A percentile compares a stretch with the other conserved stretches of the same genome.
These are phyloP conservation scores for Suaeda aralocaspica DNA, from an alignment of 148 eudicot species.

Conservation along the genomic window DNA sequence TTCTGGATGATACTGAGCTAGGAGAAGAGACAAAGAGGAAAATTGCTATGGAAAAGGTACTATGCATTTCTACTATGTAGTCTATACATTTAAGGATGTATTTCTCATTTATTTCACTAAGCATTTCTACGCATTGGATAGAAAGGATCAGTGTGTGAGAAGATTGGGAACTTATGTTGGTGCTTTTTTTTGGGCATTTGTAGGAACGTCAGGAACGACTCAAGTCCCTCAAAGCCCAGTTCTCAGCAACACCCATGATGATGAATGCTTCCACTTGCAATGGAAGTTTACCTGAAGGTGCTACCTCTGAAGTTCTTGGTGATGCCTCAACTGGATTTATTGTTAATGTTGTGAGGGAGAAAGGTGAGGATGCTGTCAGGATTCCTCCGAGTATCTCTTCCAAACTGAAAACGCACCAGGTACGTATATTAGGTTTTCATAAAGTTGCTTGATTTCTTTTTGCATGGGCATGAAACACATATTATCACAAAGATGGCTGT, in stretches of 20 bases:
- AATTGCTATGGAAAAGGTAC: conserved; percentile 98
- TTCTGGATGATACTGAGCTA: conserved; percentile 89
- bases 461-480: no score
- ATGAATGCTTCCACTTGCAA: conserved; percentile 36
- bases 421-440: no score
- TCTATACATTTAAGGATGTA: neutral
- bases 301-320: conserved; percentile 68
- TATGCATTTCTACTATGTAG: no score
- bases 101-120: neutral
- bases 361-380: conserved; percentile 87
- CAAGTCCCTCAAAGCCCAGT: conserved; percentile 73
- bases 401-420: conserved; percentile 90
- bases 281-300: conserved; percentile 56
- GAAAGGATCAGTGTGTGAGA: neutral
- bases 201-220: conserved; percentile 97
- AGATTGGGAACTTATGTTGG: neutral
- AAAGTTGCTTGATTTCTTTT: no score
- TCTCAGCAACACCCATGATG: conserved; percentile 51
- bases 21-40: conserved; percentile 97
- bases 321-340: conserved; percentile 74
- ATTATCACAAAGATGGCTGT: no score
- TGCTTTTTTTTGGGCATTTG: conserved; percentile 5
- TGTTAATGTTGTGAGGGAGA: conserved; percentile 90
- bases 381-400: conserved; percentile 89
- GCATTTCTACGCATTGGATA: neutral